These are phyloP conservation scores for Boletus rufocinnamomeus DNA, from an alignment of 768 basidiomycete species.

Conservation along the genomic window DNA sequence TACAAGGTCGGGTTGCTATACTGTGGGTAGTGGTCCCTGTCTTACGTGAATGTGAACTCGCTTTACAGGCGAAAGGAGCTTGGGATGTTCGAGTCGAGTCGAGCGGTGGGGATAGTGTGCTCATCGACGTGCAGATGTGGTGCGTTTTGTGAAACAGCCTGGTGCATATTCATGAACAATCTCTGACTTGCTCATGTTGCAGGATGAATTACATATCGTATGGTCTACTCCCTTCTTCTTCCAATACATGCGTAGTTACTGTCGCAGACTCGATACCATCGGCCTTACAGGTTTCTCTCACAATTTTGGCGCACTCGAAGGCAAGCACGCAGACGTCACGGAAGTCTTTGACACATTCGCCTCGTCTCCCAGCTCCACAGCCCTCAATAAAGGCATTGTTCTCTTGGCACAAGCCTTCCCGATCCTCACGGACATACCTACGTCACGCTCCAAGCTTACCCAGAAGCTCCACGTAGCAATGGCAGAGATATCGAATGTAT, in stretches of 20 bases:
- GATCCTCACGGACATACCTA: slow-evolving; percentile 38
- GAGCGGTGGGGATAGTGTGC: slow-evolving; percentile 9
- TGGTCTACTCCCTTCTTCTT: not conserved
- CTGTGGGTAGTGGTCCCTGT: not conserved
- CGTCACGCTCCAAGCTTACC: slow-evolving; percentile 32
- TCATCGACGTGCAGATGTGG: slow-evolving; percentile 42
- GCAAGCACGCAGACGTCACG: slow-evolving; percentile 44
- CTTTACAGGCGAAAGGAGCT: not conserved
- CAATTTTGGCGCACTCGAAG: slow-evolving; percentile 54
- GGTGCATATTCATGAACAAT: not conserved
- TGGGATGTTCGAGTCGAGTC: slow-evolving; percentile 33
- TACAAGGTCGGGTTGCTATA: slow-evolving; percentile 9
- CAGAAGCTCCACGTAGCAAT: slow-evolving; percentile 36
- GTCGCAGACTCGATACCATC: not conserved
- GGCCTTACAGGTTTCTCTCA: slow-evolving; percentile 26
- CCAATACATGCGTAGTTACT: not conserved
- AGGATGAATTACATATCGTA: slow-evolving; percentile 2
- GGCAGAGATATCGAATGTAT: slow-evolving; percentile 40
- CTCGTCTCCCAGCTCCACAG: slow-evolving; percentile 19
- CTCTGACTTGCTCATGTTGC: not conserved
- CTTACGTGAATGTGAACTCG: not conserved
- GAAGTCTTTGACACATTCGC: slow-evolving; percentile 42
- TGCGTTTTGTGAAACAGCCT: not conserved
- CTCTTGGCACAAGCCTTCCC: slow-evolving; percentile 43
- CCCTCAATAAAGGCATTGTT: slow-evolving; percentile 33